Evolutionary conservation across 2,329 filamentous ascomycete species (phyloP).

Genomic region (Graphilbum fragrans): DNA sequence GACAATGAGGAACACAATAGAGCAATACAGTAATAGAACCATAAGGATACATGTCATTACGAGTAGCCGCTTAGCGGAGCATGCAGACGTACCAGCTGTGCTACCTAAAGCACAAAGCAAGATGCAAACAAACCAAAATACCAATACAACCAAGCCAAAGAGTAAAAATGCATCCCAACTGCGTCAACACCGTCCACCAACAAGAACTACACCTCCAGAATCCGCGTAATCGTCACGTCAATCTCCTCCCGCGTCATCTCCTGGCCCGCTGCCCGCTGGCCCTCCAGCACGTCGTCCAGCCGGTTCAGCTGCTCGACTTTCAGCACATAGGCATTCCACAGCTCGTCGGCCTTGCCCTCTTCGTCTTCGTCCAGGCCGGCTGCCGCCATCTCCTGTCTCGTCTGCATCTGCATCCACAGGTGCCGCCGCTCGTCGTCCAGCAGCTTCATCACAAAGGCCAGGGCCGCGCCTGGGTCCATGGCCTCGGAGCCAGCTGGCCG

Average conservation of each 20-base stretch:
- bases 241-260: conserved; percentile 51
- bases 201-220: conserved; percentile 17
- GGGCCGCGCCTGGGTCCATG: conserved; percentile 48
- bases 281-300: conserved; percentile 73
- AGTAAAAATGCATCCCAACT: too few relatives aligned
- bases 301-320: conserved; percentile 26
- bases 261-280: conserved; percentile 55
- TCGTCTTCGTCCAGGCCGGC: background rate
- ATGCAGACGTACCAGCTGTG: too few relatives aligned
- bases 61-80: too few relatives aligned
- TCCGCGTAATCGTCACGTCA: conserved; percentile 50
- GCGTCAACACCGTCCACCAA: background rate
- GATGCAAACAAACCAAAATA: too few relatives aligned
- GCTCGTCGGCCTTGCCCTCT: conserved; percentile 9
- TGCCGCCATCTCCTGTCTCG: conserved; percentile 3
- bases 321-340: conserved; percentile 12
- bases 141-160: too few relatives aligned
- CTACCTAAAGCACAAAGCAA: too few relatives aligned
- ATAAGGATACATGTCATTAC: too few relatives aligned
- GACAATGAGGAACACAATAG: background rate
- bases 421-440: conserved; percentile 71
- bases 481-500: too few relatives aligned
- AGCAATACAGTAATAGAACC: background rate
- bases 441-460: conserved; percentile 74
- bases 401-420: conserved; percentile 52